Base-by-base conservation (phyloP, 805 yeast species). In the Metschnikowia santaceciliae region DNA sequence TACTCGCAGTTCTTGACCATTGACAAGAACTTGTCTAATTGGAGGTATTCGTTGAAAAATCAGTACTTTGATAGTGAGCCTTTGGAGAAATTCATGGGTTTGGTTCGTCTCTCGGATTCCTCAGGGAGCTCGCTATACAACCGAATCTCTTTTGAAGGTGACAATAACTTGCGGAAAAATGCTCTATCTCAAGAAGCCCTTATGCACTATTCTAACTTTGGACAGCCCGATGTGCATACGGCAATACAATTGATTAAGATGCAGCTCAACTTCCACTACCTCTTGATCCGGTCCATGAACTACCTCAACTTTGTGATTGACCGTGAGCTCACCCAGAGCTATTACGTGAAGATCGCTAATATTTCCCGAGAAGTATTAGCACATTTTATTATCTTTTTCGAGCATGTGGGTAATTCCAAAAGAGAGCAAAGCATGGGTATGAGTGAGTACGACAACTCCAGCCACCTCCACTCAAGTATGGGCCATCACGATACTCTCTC, bases 181-280 rank as follows among this genome's bases (percentile, higher is more conserved):
- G 58, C 60, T 2, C 32, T 56, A 7, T 47, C 56, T 13, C 50
- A 51, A 11, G 53, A 55, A 32, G 57, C 63, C 19, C 47, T 62
- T 7, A 39, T 59, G 11, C 62, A 67, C 48, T 72, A 59, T 53
- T 45, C 55, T 32, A 59, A 55, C 39, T 63, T 61, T 10, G 77
- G 76, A 0, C 36, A 68, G n/a, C 75, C 76, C 0, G 77, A 74
- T 55, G 61, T 62, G 6, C 58, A 65, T 37, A 67, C 76, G 10
- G 74, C 77, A 1, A 59, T 69, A 1, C 71, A 69, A 36, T 55
- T 75, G 40, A 69, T 71, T n/a, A 70, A 71, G 51, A 70, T 75
- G 47, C 80, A 76, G 54, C 62, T 75, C 32, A 72, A 73, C 52
- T 67, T 75, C 55, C 78, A 76, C 56, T 75, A 71, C 50, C 60